Percentiles rank a stretch among this genome's conserved stretches.
Evolutionary conservation across 441 rosid species (phyloP).

Genomic region (Rhodomyrtus psidioides): DNA sequence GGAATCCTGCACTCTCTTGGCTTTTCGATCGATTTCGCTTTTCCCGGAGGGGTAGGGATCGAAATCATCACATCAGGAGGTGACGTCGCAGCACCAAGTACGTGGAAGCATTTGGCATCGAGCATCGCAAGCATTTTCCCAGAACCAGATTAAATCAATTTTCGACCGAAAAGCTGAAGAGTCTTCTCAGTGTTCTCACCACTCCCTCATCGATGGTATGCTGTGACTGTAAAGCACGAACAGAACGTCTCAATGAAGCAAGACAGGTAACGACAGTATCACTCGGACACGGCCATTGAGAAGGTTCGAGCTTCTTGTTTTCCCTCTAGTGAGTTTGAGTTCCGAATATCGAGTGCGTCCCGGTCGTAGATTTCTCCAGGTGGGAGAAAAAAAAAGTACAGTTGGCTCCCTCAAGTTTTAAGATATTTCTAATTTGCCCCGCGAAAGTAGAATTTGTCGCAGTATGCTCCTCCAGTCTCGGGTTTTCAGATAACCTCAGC

Average conservation of each 20-base stretch:
- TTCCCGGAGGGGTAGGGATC: conserved; percentile 27
- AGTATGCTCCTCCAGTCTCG: background rate
- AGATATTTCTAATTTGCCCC: background rate
- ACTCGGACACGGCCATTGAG: no score
- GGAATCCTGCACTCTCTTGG: conserved; percentile 14
- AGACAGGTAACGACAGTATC: background rate
- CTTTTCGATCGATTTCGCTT: conserved; percentile 21
- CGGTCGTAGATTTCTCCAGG: no score
- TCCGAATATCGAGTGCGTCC: no score
- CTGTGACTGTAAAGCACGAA: background rate
- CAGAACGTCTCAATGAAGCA: background rate
- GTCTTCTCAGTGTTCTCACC: background rate
- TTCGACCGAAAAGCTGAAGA: background rate
- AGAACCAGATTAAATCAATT: background rate
- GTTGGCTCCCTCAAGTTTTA: background rate
- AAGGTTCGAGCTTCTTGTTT: no score
- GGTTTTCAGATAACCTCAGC: background rate
- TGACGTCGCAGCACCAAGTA: conserved; percentile 32
- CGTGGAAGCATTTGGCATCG: conserved; percentile 33
- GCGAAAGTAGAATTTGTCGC: background rate
- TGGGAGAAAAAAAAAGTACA: no score
- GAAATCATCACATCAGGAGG: conserved; percentile 24
- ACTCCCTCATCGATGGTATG: background rate
- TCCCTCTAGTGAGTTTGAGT: no score
- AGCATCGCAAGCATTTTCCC: conserved; percentile 42